Base-by-base conservation (phyloP, 192 early-diverging fungal species). In the Podila verticillata region DNA sequence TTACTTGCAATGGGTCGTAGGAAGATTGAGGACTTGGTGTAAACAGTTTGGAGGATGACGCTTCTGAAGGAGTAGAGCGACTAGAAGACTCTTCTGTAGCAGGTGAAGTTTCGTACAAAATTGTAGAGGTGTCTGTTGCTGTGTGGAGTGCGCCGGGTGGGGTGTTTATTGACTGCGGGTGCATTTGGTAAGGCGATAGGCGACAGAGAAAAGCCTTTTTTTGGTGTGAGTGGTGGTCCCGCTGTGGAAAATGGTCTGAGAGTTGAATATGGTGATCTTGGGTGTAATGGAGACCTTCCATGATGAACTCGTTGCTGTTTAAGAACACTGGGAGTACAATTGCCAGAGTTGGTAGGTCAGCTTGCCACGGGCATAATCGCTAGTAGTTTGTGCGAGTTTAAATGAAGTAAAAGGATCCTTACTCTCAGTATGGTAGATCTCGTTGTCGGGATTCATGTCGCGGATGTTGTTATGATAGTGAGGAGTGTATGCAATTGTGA, bases 251-350 rank as follows among this genome's bases (percentile, higher is more conserved):
- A 44, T 64, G 36, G 4, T 47, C 13, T 28, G n/a, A 49, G 48
- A 29, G 26, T 3, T n/a, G 48, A 12, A 5, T 22, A 5, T 51
- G 48, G 19, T 22, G 17, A 12, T 7, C 48, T 7, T 2, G 19
- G 48, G 29, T 47, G 49, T 66, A 68, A 26, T 60, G 30, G 20
- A 57, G 44, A 6, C 44, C 24, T 0, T 68, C 36, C 66, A 68
- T 60, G 24, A 60, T 20, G 8, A 68, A 9, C 29, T 60, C 66
- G 26, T 57, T 19, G 30, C 60, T 57, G 24, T 31, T 67, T 48
- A 66, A 20, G 24, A 58, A 56, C 29, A 67, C 65, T 67, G 32
- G 4, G 34, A 57, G 32, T 22, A 29, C 12, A 64, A 5, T 48
- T 9, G 4, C 7, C 29, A 31, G 15, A n/a, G 57, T 31, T 28